Evolutionary conservation across 352 stramenopile species (phyloP), one percentile per base, ranked within the genome.

Genomic region (Globisporangium camurandrum): DNA sequence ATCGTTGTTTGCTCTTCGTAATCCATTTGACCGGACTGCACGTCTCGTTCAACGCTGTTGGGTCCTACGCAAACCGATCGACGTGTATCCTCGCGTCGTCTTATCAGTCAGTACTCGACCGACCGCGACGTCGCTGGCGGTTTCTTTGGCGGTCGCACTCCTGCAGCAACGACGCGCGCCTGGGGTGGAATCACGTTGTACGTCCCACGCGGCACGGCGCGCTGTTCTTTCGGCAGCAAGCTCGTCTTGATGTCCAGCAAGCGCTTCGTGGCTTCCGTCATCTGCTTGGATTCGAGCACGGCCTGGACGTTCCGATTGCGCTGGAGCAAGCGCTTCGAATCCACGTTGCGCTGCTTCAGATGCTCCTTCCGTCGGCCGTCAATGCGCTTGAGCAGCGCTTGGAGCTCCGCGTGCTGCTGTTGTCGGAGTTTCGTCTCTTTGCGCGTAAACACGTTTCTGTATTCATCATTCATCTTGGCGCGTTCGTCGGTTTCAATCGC

Each of bases 261-360:
- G 48, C 68, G 75, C 62, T 85, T 86, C 23, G 80, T 89, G 16
- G 80, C 74, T 39, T 92, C 80, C 14, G 62, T 49, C 14, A 75
- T 66, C 61, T 98, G 91, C 70, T 98, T 98, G 20, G 80, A 93
- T 62, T 98, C 93, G 16, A 98, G 71, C 24, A 97, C 85, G 31
- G 81, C 74, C 59, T 96, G 80, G 14, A 98, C 94, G 62, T 98
- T 98, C 47, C 86, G 85, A 65, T 98, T 98, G 59, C 94, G 90
- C 71, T 97, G 91, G 39, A 97, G 57, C 48, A 98, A 73, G 17
- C 89, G 82, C 62, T 96, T 97, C 33, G 80, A 97, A 67, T 98
- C 93, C 1, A 96, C 59, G 49, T 93, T 92, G 34, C 89, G 75
- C 64, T 97, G 91, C 61, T 96, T 97, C 20, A 95, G 52, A 50